Evolutionary conservation across 257 asterid species (phyloP).

Genomic region (Gynochthodes officinalis): DNA sequence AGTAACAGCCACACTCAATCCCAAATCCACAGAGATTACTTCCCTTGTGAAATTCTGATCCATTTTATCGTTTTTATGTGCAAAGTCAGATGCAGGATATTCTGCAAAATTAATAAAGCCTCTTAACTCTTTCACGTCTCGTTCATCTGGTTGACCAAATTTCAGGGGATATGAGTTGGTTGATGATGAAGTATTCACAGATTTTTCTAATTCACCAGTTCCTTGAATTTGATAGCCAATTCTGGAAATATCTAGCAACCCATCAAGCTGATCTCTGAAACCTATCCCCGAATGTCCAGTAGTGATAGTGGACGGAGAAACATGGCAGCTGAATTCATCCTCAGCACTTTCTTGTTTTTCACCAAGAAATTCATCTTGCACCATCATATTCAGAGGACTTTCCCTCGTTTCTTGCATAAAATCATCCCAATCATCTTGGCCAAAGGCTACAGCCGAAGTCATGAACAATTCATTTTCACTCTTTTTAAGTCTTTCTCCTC

Average conservation of each 20-base stretch:
- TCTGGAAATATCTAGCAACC: conserved; percentile 20
- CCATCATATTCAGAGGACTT: conserved; percentile 26
- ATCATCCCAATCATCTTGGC: conserved; percentile 80
- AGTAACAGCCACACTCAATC: conserved; percentile 17
- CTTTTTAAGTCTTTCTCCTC: conserved; percentile 27
- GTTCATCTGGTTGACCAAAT: conserved; percentile 22
- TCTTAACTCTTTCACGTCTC: conserved; percentile 25
- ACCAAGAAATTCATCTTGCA: conserved; percentile 32
- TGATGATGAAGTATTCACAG: conserved; percentile 17
- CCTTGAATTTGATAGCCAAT: conserved; percentile 23
- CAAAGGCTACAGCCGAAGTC: conserved; percentile 77
- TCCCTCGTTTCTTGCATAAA: conserved; percentile 52
- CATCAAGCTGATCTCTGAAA: conserved; percentile 20
- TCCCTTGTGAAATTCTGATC: conserved; percentile 27
- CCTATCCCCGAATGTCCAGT: conserved; percentile 15
- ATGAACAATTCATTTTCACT: conserved; percentile 46
- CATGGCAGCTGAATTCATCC: conserved; percentile 26
- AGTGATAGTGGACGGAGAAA: conserved; percentile 24
- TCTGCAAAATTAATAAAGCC: conserved; percentile 40
- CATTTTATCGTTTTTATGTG: conserved; percentile 28
- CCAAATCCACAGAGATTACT: conserved; percentile 18
- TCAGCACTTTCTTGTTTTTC: conserved; percentile 20
- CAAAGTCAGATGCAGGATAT: conserved; percentile 39
- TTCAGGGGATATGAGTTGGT: conserved; percentile 21
- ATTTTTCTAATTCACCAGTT: conserved; percentile 23